These are phyloP conservation scores for Cylindrodendrum hubeiense DNA, from an alignment of 2,329 filamentous ascomycete genomes.

Conservation along the genomic window DNA sequence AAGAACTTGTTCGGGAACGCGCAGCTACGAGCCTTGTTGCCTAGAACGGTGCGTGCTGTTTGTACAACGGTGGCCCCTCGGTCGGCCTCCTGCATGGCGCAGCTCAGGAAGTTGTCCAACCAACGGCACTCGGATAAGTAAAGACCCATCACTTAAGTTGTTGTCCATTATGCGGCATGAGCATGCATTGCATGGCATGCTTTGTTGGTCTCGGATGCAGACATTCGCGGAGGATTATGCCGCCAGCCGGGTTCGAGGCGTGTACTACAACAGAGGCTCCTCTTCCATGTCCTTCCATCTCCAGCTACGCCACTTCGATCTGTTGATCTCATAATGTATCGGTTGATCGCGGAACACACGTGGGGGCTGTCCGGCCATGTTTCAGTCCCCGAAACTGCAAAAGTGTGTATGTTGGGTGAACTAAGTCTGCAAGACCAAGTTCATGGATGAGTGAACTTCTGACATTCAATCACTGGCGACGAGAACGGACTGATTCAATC, in stretches of 20 bases:
- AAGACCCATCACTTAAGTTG: neutral
- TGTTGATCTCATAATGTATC: neutral
- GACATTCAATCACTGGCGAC: too few species aligned
- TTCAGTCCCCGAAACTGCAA: neutral
- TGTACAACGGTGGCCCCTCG: neutral
- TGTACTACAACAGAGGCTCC: neutral
- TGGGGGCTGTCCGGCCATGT: neutral
- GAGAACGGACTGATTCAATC: too few species aligned
- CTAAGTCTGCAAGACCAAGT: too few species aligned
- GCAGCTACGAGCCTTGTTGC: neutral
- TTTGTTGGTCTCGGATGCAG: neutral
- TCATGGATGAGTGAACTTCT: too few species aligned
- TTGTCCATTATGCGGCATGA: neutral
- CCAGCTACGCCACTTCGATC: neutral
- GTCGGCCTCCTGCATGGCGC: constrained; percentile 14
- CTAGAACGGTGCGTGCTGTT: neutral
- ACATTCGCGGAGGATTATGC: neutral
- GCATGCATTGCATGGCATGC: neutral
- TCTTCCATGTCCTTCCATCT: too few species aligned
- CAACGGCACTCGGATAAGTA: neutral
- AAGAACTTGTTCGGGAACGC: neutral
- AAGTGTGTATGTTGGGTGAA: too few species aligned
- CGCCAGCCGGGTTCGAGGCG: neutral
- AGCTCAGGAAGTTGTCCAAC: neutral
- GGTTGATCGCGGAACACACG: neutral